Percentiles rank a stretch among this genome's conserved stretches.
phyloP scores from a whole-genome alignment of 306 rosid species.

The Citrullus colocynthis region DNA sequence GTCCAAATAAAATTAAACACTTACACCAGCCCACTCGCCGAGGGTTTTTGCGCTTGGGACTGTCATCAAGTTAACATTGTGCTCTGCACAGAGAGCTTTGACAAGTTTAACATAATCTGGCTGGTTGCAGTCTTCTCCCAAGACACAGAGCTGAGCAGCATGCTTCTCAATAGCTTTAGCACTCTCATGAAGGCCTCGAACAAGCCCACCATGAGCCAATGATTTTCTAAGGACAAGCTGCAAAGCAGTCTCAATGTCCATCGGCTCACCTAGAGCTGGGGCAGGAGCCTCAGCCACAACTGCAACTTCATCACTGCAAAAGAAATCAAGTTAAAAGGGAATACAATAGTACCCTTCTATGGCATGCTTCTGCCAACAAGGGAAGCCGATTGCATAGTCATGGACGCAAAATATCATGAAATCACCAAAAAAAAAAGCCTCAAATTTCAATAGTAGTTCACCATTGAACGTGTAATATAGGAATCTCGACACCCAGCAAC shows the following conservation, averaged over 20 bases:
- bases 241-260: constrained; percentile 44
- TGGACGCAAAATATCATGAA: background rate
- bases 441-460: background rate
- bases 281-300: constrained; percentile 23
- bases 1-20: constrained; percentile 8
- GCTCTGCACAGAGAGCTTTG: constrained; percentile 78
- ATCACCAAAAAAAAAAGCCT: background rate
- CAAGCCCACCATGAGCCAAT: constrained; percentile 74
- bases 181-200: constrained; percentile 65
- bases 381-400: background rate
- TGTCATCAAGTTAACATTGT: constrained; percentile 55
- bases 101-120: constrained; percentile 75
- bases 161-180: constrained; percentile 79
- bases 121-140: constrained; percentile 84
- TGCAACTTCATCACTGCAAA: constrained; percentile 30
- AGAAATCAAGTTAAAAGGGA: background rate
- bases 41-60: constrained; percentile 82
- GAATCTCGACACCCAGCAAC: background rate
- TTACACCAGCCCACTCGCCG: constrained; percentile 97
- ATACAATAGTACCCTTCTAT: background rate
- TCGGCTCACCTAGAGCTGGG: constrained; percentile 34
- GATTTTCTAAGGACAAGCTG: constrained; percentile 81
- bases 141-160: constrained; percentile 68
- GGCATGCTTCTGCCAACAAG: background rate
- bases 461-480: background rate